Conservation (phyloP, 495 filamentous ascomycete genomes). For the Aspergillus coremiiformis region DNA sequence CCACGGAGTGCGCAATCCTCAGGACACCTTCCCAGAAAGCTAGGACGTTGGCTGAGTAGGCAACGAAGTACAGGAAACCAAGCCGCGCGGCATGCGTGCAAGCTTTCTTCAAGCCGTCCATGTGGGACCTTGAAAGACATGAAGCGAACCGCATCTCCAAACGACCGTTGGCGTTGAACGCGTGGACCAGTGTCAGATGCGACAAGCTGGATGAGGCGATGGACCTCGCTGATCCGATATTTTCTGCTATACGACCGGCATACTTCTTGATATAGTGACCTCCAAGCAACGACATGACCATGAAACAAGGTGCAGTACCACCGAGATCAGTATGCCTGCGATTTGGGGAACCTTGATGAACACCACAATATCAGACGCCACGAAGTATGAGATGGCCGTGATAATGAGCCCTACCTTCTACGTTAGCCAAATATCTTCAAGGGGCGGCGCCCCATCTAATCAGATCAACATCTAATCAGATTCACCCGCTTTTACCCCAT, state of each 20-base stretch:
- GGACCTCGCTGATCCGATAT: slow-evolving; percentile 38
- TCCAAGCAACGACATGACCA: slow-evolving; percentile 53
- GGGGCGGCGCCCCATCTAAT: slow-evolving; percentile 5
- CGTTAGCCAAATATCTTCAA: slow-evolving; percentile 3
- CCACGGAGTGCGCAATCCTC: slow-evolving; percentile 45
- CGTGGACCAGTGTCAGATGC: slow-evolving; percentile 41
- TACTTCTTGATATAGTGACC: slow-evolving; percentile 53
- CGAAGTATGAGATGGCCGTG: slow-evolving; percentile 51
- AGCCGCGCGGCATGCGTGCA: slow-evolving; percentile 47
- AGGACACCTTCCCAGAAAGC: slow-evolving; percentile 59
- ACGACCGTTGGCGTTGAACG: slow-evolving; percentile 36
- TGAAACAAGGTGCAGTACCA: slow-evolving; percentile 62
- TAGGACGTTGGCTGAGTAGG: slow-evolving; percentile 54
- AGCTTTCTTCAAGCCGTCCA: slow-evolving; percentile 52
- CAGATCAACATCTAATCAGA: slow-evolving; percentile 16
- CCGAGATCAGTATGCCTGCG: slow-evolving; percentile 40
- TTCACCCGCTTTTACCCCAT: background rate
- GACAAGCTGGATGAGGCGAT: slow-evolving; percentile 41
- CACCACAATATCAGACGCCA: slow-evolving; percentile 53
- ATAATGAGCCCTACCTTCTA: slow-evolving; percentile 60
- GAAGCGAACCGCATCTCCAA: slow-evolving; percentile 45
- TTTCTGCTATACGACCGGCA: slow-evolving; percentile 40
- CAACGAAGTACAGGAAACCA: slow-evolving; percentile 57
- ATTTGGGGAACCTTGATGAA: slow-evolving; percentile 49
- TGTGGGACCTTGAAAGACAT: slow-evolving; percentile 36